Evolutionary conservation across 495 filamentous ascomycete species (phyloP).

Genomic region (Talaromyces thailandensis): DNA sequence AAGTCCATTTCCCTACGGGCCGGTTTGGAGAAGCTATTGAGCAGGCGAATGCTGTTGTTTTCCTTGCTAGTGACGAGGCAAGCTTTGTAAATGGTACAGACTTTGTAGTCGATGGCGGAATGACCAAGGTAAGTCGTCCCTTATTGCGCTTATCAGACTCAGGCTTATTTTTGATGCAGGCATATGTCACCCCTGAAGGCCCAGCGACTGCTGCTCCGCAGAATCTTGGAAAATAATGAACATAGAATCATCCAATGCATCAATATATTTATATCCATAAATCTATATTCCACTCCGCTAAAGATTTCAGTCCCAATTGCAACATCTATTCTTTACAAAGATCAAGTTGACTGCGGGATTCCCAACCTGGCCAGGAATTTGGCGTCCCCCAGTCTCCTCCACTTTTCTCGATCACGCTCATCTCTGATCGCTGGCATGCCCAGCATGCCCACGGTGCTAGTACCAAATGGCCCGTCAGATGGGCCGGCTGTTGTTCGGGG

Average conservation of each 20-base stretch:
- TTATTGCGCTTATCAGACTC: neutral
- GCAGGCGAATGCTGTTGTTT: slow-evolving; percentile 88
- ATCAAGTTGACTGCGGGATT: neutral
- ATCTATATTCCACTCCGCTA: neutral
- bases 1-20: slow-evolving; percentile 93
- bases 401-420: slow-evolving; percentile 5
- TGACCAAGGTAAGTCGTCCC: slow-evolving; percentile 58
- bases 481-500: slow-evolving; percentile 7
- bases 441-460: slow-evolving; percentile 11
- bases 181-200: slow-evolving; percentile 89
- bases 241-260: neutral
- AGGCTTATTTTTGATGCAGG: slow-evolving; percentile 26
- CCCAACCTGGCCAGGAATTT: slow-evolving; percentile 6
- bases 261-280: neutral
- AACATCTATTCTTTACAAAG: neutral
- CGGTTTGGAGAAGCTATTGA: slow-evolving; percentile 94
- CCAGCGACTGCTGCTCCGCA: slow-evolving; percentile 57
- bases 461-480: slow-evolving; percentile 7
- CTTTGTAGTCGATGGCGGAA: slow-evolving; percentile 93
- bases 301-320: neutral
- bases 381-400: slow-evolving; percentile 1
- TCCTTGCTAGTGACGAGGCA: slow-evolving; percentile 88
- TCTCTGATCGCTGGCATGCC: slow-evolving; percentile 3
- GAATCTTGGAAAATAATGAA: slow-evolving; percentile 43
- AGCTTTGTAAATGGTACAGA: slow-evolving; percentile 90